Conservation (phyloP, 139 green algal genomes). For the Chlorella sp. region DNA sequence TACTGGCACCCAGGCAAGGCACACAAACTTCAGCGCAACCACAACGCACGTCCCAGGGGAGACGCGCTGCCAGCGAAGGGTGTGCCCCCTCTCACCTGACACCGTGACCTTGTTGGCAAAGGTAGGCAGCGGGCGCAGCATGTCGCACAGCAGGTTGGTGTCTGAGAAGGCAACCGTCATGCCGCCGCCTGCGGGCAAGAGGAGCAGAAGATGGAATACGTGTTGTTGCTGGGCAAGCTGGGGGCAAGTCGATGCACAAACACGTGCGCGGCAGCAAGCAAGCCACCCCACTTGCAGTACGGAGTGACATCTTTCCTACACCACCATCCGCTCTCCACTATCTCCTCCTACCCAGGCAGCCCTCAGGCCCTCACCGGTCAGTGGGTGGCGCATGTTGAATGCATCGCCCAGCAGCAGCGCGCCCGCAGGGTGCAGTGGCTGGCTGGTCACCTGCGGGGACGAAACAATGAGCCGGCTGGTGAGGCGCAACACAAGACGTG, state of each 20-base stretch:
- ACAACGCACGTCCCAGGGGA: no score
- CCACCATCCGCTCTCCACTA: no score
- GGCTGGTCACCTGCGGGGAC: slow-evolving; percentile 38
- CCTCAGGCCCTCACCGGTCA: slow-evolving; percentile 75
- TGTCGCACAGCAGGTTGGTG: slow-evolving; percentile 83
- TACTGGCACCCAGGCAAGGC: no score
- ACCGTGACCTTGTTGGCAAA: slow-evolving; percentile 82
- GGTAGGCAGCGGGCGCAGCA: slow-evolving; percentile 77
- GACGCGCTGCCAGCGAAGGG: not conserved
- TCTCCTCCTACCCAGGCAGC: not conserved
- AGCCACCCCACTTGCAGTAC: no score
- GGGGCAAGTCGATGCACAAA: no score
- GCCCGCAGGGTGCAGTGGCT: slow-evolving; percentile 82
- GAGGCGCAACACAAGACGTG: no score
- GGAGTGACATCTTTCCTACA: no score
- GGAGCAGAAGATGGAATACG: not conserved
- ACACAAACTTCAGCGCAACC: no score
- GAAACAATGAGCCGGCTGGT: no score
- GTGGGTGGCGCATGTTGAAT: slow-evolving; percentile 99
- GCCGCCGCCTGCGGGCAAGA: slow-evolving; percentile 57
- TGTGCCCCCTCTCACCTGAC: not conserved
- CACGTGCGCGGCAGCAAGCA: no score
- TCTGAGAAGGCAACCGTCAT: slow-evolving; percentile 96
- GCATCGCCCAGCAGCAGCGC: slow-evolving; percentile 96
- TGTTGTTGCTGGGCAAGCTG: no score